Evolutionary conservation across 108 stramenopile genomes (phyloP), one percentile per base, ranked within the genome.

Genomic region (Ochromonas danica): DNA sequence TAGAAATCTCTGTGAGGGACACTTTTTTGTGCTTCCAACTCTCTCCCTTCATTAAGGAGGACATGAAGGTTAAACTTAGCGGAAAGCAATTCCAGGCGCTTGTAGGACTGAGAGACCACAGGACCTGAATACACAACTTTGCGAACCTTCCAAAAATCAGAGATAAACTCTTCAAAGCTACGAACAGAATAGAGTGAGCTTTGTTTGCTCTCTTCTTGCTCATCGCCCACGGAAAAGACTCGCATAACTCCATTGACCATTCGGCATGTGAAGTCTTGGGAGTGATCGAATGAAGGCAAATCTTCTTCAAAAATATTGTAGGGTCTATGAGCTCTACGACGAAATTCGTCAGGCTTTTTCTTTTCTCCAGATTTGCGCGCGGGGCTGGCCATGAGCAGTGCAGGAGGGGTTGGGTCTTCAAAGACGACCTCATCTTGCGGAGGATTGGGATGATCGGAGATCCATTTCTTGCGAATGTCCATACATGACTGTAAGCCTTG

Each of bases 1-100:
- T 98, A 99, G 81, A 99, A 98, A 33, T 75, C 72, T 3, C 87
- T 62, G 74, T 90, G 88, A 17, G 89, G 89, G 0, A 89, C 87
- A 14, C 86, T 80, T 80, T 88, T 89, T 45, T 86, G 85, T 2
- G 96, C 95, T 2, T 93, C 92, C 43, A 96, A 42, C 82, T 96
- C 94, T 0, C 88, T 87, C 14, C 89, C 70, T 1, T 89, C 91
- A 78, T 96, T 96, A 65, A 92, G 87, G 28, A 91, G 91, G 30
- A 87, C 80, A 80, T 96, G 94, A 87, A 91, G 92, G 43, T 92
- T 91, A 85, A 93, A 96, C 45, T 86, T 65, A 28, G 83, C 78
- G 43, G 86, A 85, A 40, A 90, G 83, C 36, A 90, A 71, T 78
- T 89, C 75, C 40, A 81, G 83, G 22, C 83, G 80, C 41, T 71